Percentiles rank a stretch among this genome's conserved stretches.
Evolutionary conservation across 768 basidiomycete species (phyloP).

Genomic region (Tylopilus vinaceipallidus): DNA sequence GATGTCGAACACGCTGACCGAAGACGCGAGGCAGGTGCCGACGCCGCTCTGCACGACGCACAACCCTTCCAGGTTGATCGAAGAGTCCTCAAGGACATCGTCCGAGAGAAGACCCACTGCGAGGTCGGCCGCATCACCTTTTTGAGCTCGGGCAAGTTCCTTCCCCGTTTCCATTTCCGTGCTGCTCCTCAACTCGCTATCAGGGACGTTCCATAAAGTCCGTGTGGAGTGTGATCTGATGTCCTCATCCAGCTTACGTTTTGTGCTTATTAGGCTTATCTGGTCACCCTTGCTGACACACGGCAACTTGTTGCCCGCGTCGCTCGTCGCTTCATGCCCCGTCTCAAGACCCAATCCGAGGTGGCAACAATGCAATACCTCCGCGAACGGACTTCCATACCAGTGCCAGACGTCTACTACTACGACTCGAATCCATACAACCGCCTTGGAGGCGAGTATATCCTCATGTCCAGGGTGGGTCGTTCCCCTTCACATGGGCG

Average conservation of each 20-base stretch:
- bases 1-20: constrained; percentile 70
- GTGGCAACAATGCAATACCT: constrained; percentile 84
- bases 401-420: constrained; percentile 72
- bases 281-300: constrained; percentile 61
- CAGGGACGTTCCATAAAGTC: constrained; percentile 86
- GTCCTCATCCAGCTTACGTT: constrained; percentile 6
- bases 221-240: constrained; percentile 11
- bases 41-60: constrained; percentile 57
- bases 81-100: constrained; percentile 70
- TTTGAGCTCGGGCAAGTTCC: constrained; percentile 63
- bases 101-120: constrained; percentile 63
- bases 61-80: constrained; percentile 77
- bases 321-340: constrained; percentile 82
- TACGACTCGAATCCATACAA: constrained; percentile 85
- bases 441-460: constrained; percentile 80
- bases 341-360: constrained; percentile 84
- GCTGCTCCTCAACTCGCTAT: constrained; percentile 1
- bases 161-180: constrained; percentile 10
- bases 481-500: neutral
- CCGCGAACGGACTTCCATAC: constrained; percentile 64
- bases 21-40: constrained; percentile 58
- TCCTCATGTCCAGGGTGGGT: constrained; percentile 81
- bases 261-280: constrained; percentile 57
- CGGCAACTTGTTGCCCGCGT: constrained; percentile 73
- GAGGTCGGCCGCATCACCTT: constrained; percentile 72